Evolutionary conservation across 768 basidiomycete species (phyloP).

Genomic region (Pulveroboletus ravenelii): DNA sequence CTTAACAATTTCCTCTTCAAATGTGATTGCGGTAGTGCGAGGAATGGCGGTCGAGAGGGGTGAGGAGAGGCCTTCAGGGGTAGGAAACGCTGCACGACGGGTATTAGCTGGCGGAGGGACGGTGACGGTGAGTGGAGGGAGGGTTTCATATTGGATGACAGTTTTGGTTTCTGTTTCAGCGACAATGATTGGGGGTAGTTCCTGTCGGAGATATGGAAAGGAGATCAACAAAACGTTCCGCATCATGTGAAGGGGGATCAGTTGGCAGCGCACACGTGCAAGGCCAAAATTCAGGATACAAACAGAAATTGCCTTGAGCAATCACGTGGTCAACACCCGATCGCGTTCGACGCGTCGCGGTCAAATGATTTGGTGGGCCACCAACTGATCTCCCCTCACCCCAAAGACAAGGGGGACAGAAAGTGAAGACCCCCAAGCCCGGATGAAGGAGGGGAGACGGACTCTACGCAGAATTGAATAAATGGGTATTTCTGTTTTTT

Average conservation of each 20-base stretch:
- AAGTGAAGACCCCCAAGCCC: slow-evolving; percentile 76
- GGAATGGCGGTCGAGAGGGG: slow-evolving; percentile 59
- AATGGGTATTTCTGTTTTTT: slow-evolving; percentile 19
- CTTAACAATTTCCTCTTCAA: slow-evolving; percentile 50
- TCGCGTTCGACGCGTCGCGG: slow-evolving; percentile 30
- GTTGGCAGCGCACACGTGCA: slow-evolving; percentile 27
- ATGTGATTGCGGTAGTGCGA: slow-evolving; percentile 68
- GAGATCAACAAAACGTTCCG: slow-evolving; percentile 33
- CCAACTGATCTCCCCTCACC: slow-evolving; percentile 36
- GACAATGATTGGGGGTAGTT: slow-evolving; percentile 37
- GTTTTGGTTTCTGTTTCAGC: slow-evolving; percentile 63
- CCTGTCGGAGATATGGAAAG: slow-evolving; percentile 30
- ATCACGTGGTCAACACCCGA: slow-evolving; percentile 21
- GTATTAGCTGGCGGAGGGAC: slow-evolving; percentile 77
- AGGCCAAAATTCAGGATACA: slow-evolving; percentile 9
- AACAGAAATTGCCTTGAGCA: slow-evolving; percentile 28
- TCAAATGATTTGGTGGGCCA: slow-evolving; percentile 22
- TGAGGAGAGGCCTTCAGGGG: slow-evolving; percentile 59
- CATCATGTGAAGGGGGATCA: slow-evolving; percentile 34
- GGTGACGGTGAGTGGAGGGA: slow-evolving; percentile 57
- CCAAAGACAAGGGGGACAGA: slow-evolving; percentile 68
- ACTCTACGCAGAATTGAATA: slow-evolving; percentile 56
- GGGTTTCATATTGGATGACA: slow-evolving; percentile 46
- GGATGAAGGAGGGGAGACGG: slow-evolving; percentile 83
- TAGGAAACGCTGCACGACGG: slow-evolving; percentile 67